Evolutionary conservation across 345 rosid genomes (phyloP).

Genomic region (thale cress (Arabidopsis thaliana)): DNA sequence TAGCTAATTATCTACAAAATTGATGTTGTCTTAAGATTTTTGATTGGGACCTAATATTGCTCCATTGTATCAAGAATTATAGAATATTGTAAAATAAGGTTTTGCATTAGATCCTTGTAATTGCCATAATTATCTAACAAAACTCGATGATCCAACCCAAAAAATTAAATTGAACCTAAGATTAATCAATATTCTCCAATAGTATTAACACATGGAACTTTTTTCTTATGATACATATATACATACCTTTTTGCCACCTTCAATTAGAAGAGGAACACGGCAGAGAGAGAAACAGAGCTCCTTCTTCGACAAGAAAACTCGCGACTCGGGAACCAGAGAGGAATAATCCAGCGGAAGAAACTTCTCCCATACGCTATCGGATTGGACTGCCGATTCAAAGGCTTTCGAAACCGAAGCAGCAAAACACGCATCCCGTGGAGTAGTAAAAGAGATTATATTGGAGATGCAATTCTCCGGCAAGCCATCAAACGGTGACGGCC

Average conservation of each 20-base stretch:
- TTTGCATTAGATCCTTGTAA: too few species aligned
- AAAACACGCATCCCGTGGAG: conserved; percentile 51
- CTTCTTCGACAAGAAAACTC: conserved; percentile 46
- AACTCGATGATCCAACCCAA: too few species aligned
- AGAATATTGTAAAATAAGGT: too few species aligned
- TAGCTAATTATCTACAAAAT: too few species aligned
- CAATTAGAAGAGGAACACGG: conserved; percentile 41
- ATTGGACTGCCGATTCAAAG: conserved; percentile 45
- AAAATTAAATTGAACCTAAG: too few species aligned
- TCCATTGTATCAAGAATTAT: too few species aligned
- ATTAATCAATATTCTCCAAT: not conserved
- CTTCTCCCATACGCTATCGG: conserved; percentile 56
- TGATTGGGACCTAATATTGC: too few species aligned
- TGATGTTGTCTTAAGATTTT: too few species aligned
- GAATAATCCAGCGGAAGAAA: conserved; percentile 56
- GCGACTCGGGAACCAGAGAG: not conserved
- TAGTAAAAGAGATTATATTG: conserved; percentile 48
- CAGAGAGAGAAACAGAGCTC: conserved; percentile 54
- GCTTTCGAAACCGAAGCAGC: conserved; percentile 46
- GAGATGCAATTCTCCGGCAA: conserved; percentile 51
- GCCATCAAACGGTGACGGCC: not conserved
- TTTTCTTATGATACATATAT: not conserved
- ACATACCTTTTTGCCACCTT: conserved; percentile 39
- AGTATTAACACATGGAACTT: not conserved
- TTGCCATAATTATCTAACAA: too few species aligned